Conservation (phyloP, 1,284 basidiomycete species). For the Pascua guehoae region DNA sequence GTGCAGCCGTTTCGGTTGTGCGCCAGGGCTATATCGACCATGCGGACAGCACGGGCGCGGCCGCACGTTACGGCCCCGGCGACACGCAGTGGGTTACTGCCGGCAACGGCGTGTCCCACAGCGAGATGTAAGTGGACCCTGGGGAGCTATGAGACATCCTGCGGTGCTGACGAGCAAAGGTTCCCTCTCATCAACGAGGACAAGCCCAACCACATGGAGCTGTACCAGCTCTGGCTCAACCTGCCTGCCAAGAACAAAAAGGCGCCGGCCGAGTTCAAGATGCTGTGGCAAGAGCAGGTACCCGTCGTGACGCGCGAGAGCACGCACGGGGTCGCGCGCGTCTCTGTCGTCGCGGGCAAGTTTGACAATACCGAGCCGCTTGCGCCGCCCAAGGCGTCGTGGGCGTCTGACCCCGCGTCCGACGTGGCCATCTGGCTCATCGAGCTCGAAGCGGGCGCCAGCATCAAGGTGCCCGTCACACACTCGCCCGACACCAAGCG, state of each 20-base stretch:
- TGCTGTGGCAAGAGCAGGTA: constrained; percentile 14
- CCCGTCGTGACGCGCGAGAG: constrained; percentile 11
- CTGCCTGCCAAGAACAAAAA: constrained; percentile 13
- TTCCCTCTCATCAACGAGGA: constrained; percentile 13
- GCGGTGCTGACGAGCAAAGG: no score
- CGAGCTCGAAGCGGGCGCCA: constrained; percentile 10
- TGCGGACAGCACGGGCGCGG: constrained; percentile 15
- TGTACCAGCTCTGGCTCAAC: constrained; percentile 22
- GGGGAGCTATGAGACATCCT: no score
- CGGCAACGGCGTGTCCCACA: constrained; percentile 64
- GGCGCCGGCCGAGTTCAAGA: constrained; percentile 12
- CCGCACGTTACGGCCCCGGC: constrained; percentile 53
- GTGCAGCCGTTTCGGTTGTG: constrained; percentile 4
- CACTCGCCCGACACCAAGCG: constrained; percentile 12
- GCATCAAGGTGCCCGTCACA: constrained; percentile 13
- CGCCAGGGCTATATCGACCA: constrained; percentile 16
- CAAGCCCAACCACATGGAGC: constrained; percentile 7
- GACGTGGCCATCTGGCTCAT: constrained; percentile 19
- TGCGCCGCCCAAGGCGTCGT: constrained; percentile 7
- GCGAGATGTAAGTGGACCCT: constrained; percentile 60
- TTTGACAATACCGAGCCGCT: constrained; percentile 10
- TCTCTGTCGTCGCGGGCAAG: constrained; percentile 12
- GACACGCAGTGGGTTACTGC: constrained; percentile 96
- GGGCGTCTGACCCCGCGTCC: constrained; percentile 10
- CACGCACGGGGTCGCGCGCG: constrained; percentile 4